Conservation (phyloP, 176 grass and related monocot species). For the Musa beccarii region DNA sequence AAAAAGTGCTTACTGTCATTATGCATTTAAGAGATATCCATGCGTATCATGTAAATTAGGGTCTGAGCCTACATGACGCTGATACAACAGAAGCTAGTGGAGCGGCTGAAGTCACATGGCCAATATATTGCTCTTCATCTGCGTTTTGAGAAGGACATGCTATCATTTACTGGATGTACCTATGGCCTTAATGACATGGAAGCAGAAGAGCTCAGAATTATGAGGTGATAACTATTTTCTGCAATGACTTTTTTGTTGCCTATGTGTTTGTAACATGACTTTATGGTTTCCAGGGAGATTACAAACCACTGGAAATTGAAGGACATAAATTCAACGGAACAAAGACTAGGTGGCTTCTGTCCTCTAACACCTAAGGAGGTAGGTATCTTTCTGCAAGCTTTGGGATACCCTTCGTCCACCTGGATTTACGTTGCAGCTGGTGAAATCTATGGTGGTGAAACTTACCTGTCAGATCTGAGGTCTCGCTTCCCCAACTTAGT, state of each 20-base stretch:
- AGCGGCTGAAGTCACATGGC: slow-evolving; percentile 52
- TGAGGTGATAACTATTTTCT: slow-evolving; percentile 38
- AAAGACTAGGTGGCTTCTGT: slow-evolving; percentile 67
- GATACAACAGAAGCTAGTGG: slow-evolving; percentile 96
- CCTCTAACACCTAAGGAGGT: slow-evolving; percentile 79
- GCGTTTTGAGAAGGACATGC: slow-evolving; percentile 96
- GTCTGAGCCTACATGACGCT: slow-evolving; percentile 79
- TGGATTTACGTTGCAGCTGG: slow-evolving; percentile 93
- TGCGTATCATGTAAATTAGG: slow-evolving; percentile 44
- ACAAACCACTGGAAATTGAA: slow-evolving; percentile 97
- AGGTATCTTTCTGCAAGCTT: slow-evolving; percentile 61
- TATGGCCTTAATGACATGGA: slow-evolving; percentile 52
- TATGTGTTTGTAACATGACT: neutral
- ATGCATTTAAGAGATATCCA: slow-evolving; percentile 21
- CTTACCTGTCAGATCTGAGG: slow-evolving; percentile 68
- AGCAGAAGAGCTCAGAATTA: slow-evolving; percentile 65
- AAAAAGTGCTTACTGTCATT: slow-evolving; percentile 6
- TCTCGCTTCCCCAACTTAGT: slow-evolving; percentile 79
- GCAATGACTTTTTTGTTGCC: neutral
- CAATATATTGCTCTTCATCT: slow-evolving; percentile 86
- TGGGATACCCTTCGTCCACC: slow-evolving; percentile 73
- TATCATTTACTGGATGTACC: slow-evolving; percentile 88
- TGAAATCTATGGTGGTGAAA: slow-evolving; percentile 91
- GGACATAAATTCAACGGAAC: slow-evolving; percentile 79
- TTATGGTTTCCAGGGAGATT: slow-evolving; percentile 41